Evolutionary conservation across 116 monocot genomes (phyloP).

Genomic region (Papilionanthe hybrid): DNA sequence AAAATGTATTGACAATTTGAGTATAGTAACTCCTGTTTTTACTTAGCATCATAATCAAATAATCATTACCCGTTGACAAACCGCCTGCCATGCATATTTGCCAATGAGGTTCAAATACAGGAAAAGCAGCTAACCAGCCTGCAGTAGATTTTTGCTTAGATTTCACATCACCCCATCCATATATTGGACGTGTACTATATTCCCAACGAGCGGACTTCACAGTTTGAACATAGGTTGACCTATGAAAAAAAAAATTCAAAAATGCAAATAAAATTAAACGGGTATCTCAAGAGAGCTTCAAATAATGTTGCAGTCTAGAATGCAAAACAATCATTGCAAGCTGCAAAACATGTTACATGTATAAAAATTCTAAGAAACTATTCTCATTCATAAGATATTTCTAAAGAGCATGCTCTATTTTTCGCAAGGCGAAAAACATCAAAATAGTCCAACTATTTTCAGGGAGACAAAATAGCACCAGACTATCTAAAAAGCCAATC

Average conservation of each 20-base stretch:
- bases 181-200: constrained; percentile 85
- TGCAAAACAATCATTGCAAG: background rate
- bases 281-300: background rate
- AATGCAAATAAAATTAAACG: background rate
- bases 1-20: background rate
- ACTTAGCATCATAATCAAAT: background rate
- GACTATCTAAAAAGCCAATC: too few species aligned
- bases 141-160: constrained; percentile 86
- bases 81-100: constrained; percentile 97
- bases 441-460: too few species aligned
- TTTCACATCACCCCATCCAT: constrained; percentile 93
- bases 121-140: constrained; percentile 94
- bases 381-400: background rate
- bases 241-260: constrained; percentile 12
- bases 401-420: background rate
- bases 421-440: background rate
- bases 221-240: constrained; percentile 72
- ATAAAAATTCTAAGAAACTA: background rate
- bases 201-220: constrained; percentile 92
- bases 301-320: background rate
- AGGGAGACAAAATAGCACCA: too few species aligned
- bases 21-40: background rate
- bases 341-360: background rate
- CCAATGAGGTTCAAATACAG: constrained; percentile 99
- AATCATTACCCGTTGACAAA: constrained; percentile 70